Percentiles rank a stretch among this genome's conserved stretches.
phyloP scores from a whole-genome alignment of 331 rosid species.

The Rosa hybrid region DNA sequence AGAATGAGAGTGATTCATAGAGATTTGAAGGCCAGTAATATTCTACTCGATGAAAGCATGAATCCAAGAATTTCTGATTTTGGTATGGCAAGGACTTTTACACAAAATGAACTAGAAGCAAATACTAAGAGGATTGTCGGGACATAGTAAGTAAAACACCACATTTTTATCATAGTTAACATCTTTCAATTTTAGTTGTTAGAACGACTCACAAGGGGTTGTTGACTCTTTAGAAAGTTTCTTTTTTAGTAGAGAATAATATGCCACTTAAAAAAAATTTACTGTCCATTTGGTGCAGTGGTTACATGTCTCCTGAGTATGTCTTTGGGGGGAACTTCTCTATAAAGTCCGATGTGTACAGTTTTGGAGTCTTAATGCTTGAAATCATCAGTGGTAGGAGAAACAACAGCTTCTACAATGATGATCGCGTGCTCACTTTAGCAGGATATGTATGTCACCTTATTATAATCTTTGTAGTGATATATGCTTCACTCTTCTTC shows the following conservation, averaged over 20 bases:
- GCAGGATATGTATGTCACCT: slow-evolving; percentile 2
- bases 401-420: slow-evolving; percentile 14
- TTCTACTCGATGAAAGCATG: slow-evolving; percentile 5
- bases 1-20: slow-evolving; percentile 13
- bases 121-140: slow-evolving; percentile 10
- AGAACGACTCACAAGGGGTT: too few relatives aligned
- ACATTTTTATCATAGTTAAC: too few relatives aligned
- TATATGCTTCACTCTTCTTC: background rate
- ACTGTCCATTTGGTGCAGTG: background rate
- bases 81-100: slow-evolving; percentile 9
- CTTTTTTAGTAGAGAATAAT: too few relatives aligned
- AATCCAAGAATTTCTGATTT: slow-evolving; percentile 11
- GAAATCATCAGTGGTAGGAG: slow-evolving; percentile 14
- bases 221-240: too few relatives aligned
- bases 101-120: background rate
- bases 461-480: background rate
- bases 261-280: too few relatives aligned
- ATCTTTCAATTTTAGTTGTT: too few relatives aligned
- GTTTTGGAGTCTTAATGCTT: slow-evolving; percentile 16
- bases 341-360: background rate
- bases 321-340: background rate
- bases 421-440: background rate
- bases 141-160: slow-evolving; percentile 2
- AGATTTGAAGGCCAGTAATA: slow-evolving; percentile 6
- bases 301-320: slow-evolving; percentile 10